Evolutionary conservation across 2,329 filamentous ascomycete species (phyloP).

Genomic region (Plectosphaerella plurivora): DNA sequence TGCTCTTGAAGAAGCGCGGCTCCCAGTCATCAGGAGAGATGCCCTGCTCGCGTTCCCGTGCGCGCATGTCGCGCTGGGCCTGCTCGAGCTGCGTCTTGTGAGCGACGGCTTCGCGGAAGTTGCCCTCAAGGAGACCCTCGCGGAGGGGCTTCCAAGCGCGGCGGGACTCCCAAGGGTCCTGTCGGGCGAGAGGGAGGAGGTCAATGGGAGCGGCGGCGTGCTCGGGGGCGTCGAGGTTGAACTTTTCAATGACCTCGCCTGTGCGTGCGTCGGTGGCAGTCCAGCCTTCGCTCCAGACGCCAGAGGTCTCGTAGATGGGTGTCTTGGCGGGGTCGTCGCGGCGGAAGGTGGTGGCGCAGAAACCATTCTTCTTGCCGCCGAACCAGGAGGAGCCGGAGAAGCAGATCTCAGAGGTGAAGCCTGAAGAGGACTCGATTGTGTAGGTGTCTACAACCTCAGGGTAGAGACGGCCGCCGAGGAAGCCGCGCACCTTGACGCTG

Average conservation of each 20-base stretch:
- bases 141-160: slow-evolving; percentile 78
- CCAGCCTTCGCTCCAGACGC: slow-evolving; percentile 13
- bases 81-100: slow-evolving; percentile 83
- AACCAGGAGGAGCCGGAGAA: slow-evolving; percentile 42
- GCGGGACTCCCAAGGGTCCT: slow-evolving; percentile 76
- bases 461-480: slow-evolving; percentile 41
- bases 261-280: slow-evolving; percentile 24
- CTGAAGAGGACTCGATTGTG: slow-evolving; percentile 38
- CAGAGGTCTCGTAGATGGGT: slow-evolving; percentile 11
- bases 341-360: slow-evolving; percentile 36
- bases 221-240: slow-evolving; percentile 27
- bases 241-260: slow-evolving; percentile 28
- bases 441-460: slow-evolving; percentile 43
- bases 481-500: slow-evolving; percentile 41
- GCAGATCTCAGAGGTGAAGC: slow-evolving; percentile 39
- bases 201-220: slow-evolving; percentile 27
- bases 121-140: slow-evolving; percentile 63
- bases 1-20: slow-evolving; percentile 29
- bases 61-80: slow-evolving; percentile 70
- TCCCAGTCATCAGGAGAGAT: slow-evolving; percentile 29
- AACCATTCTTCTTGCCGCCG: slow-evolving; percentile 40
- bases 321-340: slow-evolving; percentile 27
- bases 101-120: slow-evolving; percentile 65
- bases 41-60: slow-evolving; percentile 53
- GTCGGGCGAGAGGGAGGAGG: slow-evolving; percentile 53